Percentiles rank a stretch among this genome's conserved stretches.
phyloP scores from a whole-genome alignment of 2,329 filamentous ascomycete genomes.

The Talaromyces funiculosus region DNA sequence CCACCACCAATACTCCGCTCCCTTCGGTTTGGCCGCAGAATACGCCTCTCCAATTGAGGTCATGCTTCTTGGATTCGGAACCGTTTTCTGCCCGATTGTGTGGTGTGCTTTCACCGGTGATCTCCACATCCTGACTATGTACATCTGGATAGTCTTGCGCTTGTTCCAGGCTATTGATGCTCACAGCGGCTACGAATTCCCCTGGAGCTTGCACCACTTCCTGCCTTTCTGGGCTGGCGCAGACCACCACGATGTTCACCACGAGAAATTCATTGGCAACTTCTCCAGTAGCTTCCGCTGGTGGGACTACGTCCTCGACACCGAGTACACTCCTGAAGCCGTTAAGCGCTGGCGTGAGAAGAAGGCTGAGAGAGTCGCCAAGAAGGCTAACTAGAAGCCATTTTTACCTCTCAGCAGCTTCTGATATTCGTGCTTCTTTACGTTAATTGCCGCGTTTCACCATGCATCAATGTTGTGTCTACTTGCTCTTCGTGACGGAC shows the following conservation, averaged over 20 bases:
- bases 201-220: conserved; percentile 93
- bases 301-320: conserved; percentile 95
- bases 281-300: conserved; percentile 97
- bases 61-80: conserved; percentile 86
- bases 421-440: neutral
- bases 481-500: neutral
- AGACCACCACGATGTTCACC: conserved; percentile 92
- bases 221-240: conserved; percentile 97
- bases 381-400: conserved; percentile 9
- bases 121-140: conserved; percentile 96
- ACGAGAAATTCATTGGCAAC: conserved; percentile 98
- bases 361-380: conserved; percentile 19
- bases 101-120: conserved; percentile 80
- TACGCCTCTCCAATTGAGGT: conserved; percentile 97
- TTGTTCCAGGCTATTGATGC: conserved; percentile 97
- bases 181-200: conserved; percentile 97
- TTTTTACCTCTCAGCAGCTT: neutral
- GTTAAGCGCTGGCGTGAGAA: conserved; percentile 72
- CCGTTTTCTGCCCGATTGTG: conserved; percentile 73
- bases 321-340: conserved; percentile 84
- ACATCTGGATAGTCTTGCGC: conserved; percentile 86
- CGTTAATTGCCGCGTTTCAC: neutral
- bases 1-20: conserved; percentile 97
- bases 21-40: conserved; percentile 92
- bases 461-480: neutral